Evolutionary conservation across 257 asterid species (phyloP), one percentile per base, ranked within the genome.

Genomic region (Plectranthus barbatus): DNA sequence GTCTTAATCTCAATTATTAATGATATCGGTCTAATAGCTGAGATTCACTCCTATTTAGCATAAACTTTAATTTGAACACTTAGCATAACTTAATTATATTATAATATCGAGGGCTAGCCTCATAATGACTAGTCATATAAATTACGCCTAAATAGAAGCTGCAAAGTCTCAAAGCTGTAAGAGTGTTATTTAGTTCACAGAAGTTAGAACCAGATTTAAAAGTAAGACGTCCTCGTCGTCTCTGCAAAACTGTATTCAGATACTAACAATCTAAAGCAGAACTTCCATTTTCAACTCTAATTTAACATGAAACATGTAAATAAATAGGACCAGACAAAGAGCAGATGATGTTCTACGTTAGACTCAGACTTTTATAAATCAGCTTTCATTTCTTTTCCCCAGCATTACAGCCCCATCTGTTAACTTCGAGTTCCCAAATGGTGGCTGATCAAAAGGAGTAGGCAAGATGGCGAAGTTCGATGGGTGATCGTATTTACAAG

Each of bases 401-500:
- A 47, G 18, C 76, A 60, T 59, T 65, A 76, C 68, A 15, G 71
- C 63, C 74, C 77, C 86, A 56, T 66, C 70, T 44, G 68, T 40
- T 24, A 48, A 14, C 39, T 56, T 68, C 4, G 72, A 63, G 52
- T 73, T 59, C 65, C 74, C 73, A 58, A 74, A 71, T 6, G 75
- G 68, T 41, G 67, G 31, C 64, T 50, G 72, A 21, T 72, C 80
- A 29, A 66, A 76, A 46, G 73, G 70, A 39, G 60, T 50, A n/a
- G 68, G 73, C 37, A 56, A 26, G 66, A 59, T 55, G 21, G 73
- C 83, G 63, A 72, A 80, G 64, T 75, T 77, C 44, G 84, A 76
- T 1, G 98, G 95, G 68, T 91, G 98, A 71, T 91, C 90, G 33
- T 80, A 91, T 67, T 80, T 84, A 76, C 98, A 91, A 44, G 90